These are phyloP conservation scores for Globisporangium mamillatum DNA, from an alignment of 352 stramenopile genomes.

Conservation along the genomic window DNA sequence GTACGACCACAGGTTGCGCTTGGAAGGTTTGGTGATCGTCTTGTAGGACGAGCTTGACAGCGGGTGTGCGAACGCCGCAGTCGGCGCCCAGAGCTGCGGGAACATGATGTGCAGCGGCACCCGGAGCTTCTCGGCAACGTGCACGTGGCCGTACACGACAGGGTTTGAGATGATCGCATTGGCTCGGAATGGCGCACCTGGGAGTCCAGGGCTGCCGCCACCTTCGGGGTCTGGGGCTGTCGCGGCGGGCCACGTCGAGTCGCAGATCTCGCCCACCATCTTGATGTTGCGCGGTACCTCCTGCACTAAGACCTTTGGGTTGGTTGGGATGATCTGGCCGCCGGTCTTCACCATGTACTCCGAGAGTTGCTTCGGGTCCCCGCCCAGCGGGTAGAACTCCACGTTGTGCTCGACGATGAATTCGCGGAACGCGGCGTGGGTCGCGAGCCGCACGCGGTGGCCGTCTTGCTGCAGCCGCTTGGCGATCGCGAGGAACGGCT, in stretches of 20 bases:
- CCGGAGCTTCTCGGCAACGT: slow-evolving; percentile 90
- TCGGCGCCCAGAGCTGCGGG: slow-evolving; percentile 88
- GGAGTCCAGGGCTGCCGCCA: slow-evolving; percentile 40
- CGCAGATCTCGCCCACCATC: slow-evolving; percentile 90
- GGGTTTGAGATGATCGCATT: slow-evolving; percentile 95
- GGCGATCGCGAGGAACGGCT: slow-evolving; percentile 86
- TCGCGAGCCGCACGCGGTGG: slow-evolving; percentile 90
- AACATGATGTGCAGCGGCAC: slow-evolving; percentile 95
- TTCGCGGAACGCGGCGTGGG: slow-evolving; percentile 84
- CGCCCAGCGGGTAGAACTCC: slow-evolving; percentile 78
- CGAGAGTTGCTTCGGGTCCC: slow-evolving; percentile 72
- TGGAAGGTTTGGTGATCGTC: slow-evolving; percentile 61
- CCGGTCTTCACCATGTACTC: slow-evolving; percentile 92
- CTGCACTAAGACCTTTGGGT: slow-evolving; percentile 53
- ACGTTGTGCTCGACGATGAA: slow-evolving; percentile 74
- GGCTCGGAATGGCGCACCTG: slow-evolving; percentile 68
- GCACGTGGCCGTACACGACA: slow-evolving; percentile 90
- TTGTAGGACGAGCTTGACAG: slow-evolving; percentile 83
- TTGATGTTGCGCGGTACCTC: slow-evolving; percentile 82
- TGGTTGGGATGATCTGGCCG: slow-evolving; percentile 70
- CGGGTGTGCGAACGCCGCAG: slow-evolving; percentile 88
- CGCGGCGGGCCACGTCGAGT: slow-evolving; percentile 87
- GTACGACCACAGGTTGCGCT: slow-evolving; percentile 52
- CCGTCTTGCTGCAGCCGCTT: slow-evolving; percentile 80
- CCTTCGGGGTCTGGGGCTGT: slow-evolving; percentile 76